Percentiles rank a stretch among this genome's conserved stretches.
These are phyloP conservation scores for Neurospora discreta DNA, from an alignment of 495 filamentous ascomycete genomes.

Conservation along the genomic window DNA sequence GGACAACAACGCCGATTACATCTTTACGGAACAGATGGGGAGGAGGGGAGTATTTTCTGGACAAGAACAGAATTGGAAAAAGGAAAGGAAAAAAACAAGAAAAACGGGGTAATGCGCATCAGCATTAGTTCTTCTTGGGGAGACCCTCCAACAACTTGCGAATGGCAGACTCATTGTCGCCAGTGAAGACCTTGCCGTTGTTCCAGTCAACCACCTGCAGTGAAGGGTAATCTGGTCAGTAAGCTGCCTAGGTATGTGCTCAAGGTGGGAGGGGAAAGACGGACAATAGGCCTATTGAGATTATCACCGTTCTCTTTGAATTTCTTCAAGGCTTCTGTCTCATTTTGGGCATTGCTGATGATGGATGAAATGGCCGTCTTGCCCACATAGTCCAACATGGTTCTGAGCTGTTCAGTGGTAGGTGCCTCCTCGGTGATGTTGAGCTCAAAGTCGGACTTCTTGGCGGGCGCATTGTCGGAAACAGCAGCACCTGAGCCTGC, in stretches of 20 bases:
- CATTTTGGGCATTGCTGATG: slow-evolving; percentile 57
- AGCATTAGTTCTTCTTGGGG: slow-evolving; percentile 35
- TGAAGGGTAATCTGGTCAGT: not conserved
- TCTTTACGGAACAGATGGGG: not conserved
- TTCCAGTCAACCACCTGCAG: slow-evolving; percentile 82
- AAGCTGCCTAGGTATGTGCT: slow-evolving; percentile 1
- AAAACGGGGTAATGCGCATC: not conserved
- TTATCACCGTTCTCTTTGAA: slow-evolving; percentile 47
- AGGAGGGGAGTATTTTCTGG: slow-evolving; percentile 3
- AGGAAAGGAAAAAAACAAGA: not conserved
- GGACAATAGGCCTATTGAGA: slow-evolving; percentile 64
- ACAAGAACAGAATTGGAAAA: not conserved
- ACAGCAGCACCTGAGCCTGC: slow-evolving; percentile 42
- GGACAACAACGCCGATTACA: not conserved
- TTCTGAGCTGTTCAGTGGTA: slow-evolving; percentile 73
- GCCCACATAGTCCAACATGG: slow-evolving; percentile 77
- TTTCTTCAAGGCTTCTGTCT: slow-evolving; percentile 65
- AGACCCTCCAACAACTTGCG: slow-evolving; percentile 57
- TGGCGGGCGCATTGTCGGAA: slow-evolving; percentile 44
- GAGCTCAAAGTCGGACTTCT: slow-evolving; percentile 72
- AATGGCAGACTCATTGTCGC: slow-evolving; percentile 74
- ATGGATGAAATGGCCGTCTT: slow-evolving; percentile 42
- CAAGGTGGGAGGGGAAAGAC: slow-evolving; percentile 11
- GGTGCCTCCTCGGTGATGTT: slow-evolving; percentile 73
- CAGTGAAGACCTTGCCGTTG: slow-evolving; percentile 68